Evolutionary conservation across 352 stramenopile genomes (phyloP), one percentile per base, ranked within the genome.

Genomic region (Globisporangium solare): DNA sequence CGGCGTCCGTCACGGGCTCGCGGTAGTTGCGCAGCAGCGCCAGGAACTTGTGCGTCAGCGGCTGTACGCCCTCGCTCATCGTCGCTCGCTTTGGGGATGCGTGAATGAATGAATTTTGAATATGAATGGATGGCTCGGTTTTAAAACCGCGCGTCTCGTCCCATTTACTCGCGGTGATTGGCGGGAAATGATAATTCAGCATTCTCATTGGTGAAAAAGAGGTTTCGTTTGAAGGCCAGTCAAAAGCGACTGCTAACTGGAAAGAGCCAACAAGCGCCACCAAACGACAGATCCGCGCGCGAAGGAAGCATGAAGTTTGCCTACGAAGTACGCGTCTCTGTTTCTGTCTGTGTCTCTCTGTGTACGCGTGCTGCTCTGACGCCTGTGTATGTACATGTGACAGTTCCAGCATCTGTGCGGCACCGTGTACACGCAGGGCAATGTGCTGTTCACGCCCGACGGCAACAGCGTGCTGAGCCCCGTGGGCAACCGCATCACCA

Each of bases 401-500:
- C 59, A 93, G 82, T 97, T 98, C 66, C 85, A 84, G 67, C 90
- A 97, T 65, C 72, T 98, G 48, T 96, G 92, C 64, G 93, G 93
- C 67, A 96, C 84, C 50, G 92, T 97, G 46, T 97, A 98, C 74
- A 92, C 87, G 51, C 86, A 96, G 70, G 93, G 89, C 63, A 98
- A 97, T 64, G 79, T 98, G 14, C 62, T 96, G 35, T 98, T 97
- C 68, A 96, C 93, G 48, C 87, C 92, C 20, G 89, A 97, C 48
- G 89, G 93, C 51, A 98, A 97, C 71, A 88, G 76, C 40, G 76
- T 98, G 47, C 73, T 97, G 51, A 97, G 84, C 54, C 88, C 92
- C 37, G 92, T 98, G 37, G 89, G 93, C 49, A 98, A 98, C 73
- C 89, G 93, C 62, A 95, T 98, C 67, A 96, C 89, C 22, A 83